Evolutionary conservation across 192 early-diverging fungal genomes (phyloP), one percentile per base, ranked within the genome.

Genomic region (Coemansia sp.): DNA sequence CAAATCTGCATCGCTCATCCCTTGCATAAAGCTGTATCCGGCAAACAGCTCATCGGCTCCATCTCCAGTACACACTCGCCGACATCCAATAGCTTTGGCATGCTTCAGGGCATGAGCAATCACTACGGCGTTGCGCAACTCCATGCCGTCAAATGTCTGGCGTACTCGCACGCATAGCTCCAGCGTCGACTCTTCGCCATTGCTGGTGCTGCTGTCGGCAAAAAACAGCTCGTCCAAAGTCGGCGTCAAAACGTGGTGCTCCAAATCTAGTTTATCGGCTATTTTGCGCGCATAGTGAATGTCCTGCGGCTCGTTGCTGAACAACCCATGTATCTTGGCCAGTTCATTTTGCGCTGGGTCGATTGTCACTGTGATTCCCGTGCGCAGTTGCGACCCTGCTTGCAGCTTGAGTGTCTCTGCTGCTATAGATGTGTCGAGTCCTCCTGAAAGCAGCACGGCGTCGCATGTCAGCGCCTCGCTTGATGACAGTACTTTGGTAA

Each of bases 41-140:
- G 87, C 88, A 85, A 91, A 91, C 15, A 91, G 64, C 62, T 91
- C 90, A 56, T 91, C 90, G 0, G 90, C 88, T 6, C 84, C 88
- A 64, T 91, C 90, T 24, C 90, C 90, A 0, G 88, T 87, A 54
- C 84, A 81, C 19, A 90, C 71, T 0, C 75, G 67, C 17, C 38
- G 66, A 60, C 85, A 72, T 5, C 88, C 88, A 19, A 80, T 29
- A 19, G 60, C 25, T 51, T 84, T 72, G 40, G 84, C 84, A 7
- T 77, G 45, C 36, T 67, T 64, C 31, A 91, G 65, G 0, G 85
- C 83, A 25, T 67, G 54, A 0, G 90, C 87, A 43, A 90, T 82
- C 0, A 86, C 87, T 17, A 89, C 84, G 0, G 85, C 78, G 64
- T 88, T 88, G 17, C 90, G 84, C 45, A 91, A 79, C 59, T 89